Base-by-base conservation (phyloP, 179 eudicot species). In the Silene coronaria region DNA sequence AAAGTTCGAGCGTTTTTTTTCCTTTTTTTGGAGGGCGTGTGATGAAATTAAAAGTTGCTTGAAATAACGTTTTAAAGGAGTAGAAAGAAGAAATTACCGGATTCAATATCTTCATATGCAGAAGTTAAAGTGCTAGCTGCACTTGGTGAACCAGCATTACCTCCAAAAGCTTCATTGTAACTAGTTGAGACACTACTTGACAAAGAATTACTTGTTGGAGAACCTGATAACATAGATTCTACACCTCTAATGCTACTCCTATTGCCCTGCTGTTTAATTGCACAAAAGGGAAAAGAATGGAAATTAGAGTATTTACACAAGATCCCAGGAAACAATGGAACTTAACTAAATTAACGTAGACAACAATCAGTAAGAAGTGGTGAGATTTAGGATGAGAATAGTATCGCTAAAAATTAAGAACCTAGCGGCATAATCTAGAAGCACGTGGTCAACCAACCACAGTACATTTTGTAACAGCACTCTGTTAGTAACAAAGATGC, bases 121-220 rank as follows among this genome's bases (percentile, higher is more conserved):
- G 88, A 83, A 70, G 86, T 85, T 77, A 85, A 38, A 71, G 81
- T 48, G 74, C 88, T 85, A 65, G 76, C 84, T 23, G 80, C 83
- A 82, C 86, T 85, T 21, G 88, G 86, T 22, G 88, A 85, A 57
- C 88, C 88, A 45, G 79, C 42, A 79, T 80, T 85, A 73, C 84
- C 83, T 55, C 83, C 63, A 77, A 78, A 64, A 55, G 88, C 80
- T 55, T 85, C 88, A 83, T 73, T 83, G 32, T 85, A 78, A 53
- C 81, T 79, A 76, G 76, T 79, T 36, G 84, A 83, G 64, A 77
- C 75, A 63, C 88, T 83, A 59, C 86, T 70, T 8, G 86, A 79
- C 67, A 78, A 28, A 69, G 88, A 85, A 64, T 72, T 81, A 73
- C 85, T 85, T 19, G 75, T 24, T 57, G 71, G 88, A 34, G 88